Evolutionary conservation across 345 rosid species (phyloP).

Genomic region (Excoecaria cochinchinensis): DNA sequence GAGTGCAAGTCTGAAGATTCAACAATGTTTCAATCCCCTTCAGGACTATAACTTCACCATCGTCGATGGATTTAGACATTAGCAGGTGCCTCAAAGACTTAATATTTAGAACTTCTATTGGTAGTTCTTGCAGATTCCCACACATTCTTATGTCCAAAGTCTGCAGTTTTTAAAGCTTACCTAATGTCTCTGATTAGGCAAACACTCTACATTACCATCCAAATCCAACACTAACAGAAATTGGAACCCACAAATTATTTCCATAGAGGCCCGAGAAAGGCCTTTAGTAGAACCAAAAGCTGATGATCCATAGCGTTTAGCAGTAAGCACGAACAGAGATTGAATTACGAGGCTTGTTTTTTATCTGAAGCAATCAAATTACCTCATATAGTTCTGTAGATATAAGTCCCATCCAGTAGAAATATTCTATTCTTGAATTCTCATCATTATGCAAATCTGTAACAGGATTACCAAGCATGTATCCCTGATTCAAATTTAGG

Average conservation of each 20-base stretch:
- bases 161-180: too few relatives aligned
- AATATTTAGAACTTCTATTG: too few relatives aligned
- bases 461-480: conserved; percentile 30
- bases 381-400: conserved; percentile 26
- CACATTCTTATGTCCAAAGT: too few relatives aligned
- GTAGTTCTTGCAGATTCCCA: not conserved
- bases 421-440: conserved; percentile 29
- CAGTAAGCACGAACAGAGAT: not conserved
- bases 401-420: conserved; percentile 25
- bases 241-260: conserved; percentile 13
- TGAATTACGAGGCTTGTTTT: not conserved
- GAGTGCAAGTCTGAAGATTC: conserved; percentile 12
- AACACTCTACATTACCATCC: too few relatives aligned
- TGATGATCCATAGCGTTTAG: not conserved
- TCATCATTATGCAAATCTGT: conserved; percentile 21
- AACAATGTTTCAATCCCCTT: too few relatives aligned
- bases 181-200: too few relatives aligned
- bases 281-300: too few relatives aligned
- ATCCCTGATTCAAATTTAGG: conserved; percentile 27
- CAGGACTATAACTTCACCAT: too few relatives aligned
- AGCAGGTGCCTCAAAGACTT: conserved; percentile 20
- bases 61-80: too few relatives aligned
- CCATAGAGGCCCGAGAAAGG: too few relatives aligned
- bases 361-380: not conserved
- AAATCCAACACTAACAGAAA: conserved; percentile 21